phyloP scores from a whole-genome alignment of 2,329 filamentous ascomycete species.

The Hymenoscyphus fructigenus region DNA sequence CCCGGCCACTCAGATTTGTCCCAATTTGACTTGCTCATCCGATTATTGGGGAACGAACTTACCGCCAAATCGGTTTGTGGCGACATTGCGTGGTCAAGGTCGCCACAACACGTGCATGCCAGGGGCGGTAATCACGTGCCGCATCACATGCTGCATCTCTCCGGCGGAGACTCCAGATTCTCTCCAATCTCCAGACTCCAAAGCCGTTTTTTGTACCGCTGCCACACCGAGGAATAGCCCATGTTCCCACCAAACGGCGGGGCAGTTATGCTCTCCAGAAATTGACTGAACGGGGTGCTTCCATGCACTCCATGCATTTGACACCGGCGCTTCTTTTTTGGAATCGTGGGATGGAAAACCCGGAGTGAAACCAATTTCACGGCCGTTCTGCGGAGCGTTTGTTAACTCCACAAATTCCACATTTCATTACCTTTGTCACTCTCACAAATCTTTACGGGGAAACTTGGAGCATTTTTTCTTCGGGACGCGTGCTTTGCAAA shows the following conservation, averaged over 20 bases:
- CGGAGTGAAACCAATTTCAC: background rate
- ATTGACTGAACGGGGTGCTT: background rate
- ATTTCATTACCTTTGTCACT: background rate
- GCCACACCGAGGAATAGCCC: background rate
- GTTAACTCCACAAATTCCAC: background rate
- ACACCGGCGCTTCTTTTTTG: too few relatives aligned
- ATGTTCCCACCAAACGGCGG: background rate
- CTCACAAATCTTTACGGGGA: background rate
- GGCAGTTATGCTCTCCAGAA: background rate
- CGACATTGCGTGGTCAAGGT: background rate
- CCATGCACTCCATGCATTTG: background rate
- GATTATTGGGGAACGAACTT: background rate
- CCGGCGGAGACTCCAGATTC: background rate
- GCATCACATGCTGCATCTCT: background rate
- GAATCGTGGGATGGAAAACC: background rate
- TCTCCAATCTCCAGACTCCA: too few relatives aligned
- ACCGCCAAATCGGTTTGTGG: background rate
- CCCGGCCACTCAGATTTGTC: too few relatives aligned
- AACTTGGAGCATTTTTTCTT: background rate
- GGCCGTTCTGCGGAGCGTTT: background rate
- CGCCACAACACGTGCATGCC: background rate
- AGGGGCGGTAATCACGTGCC: background rate
- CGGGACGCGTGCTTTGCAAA: background rate
- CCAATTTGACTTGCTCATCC: background rate
- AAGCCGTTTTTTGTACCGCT: background rate